These are phyloP conservation scores for Halocafeteria seosinensis DNA, from an alignment of 108 stramenopile species.

Conservation along the genomic window DNA sequence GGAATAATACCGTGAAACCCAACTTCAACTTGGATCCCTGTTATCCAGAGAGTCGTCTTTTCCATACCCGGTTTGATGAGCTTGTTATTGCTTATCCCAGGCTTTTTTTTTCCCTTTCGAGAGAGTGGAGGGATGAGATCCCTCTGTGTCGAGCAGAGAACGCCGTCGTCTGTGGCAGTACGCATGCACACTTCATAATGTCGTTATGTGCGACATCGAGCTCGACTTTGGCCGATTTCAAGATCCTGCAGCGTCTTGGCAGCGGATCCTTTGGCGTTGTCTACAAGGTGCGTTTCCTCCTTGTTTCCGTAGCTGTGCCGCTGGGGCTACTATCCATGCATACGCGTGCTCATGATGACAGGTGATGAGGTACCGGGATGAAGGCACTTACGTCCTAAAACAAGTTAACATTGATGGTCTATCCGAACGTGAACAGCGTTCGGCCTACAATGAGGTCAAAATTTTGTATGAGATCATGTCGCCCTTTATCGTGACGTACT, in stretches of 20 bases:
- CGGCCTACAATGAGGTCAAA: slow-evolving; percentile 25
- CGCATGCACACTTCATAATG: too few species aligned
- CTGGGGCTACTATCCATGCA: background rate
- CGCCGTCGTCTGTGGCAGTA: too few species aligned
- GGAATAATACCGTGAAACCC: too few species aligned
- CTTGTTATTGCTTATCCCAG: too few species aligned
- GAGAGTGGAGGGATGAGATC: too few species aligned
- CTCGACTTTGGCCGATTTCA: background rate
- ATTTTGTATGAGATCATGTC: slow-evolving; percentile 21
- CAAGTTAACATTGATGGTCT: background rate
- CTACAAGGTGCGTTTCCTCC: background rate
- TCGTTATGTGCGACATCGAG: too few species aligned
- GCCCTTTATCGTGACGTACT: slow-evolving; percentile 40
- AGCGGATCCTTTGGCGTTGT: background rate
- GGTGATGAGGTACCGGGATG: background rate
- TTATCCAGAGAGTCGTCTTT: too few species aligned
- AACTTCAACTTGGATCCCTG: too few species aligned
- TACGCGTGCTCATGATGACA: background rate
- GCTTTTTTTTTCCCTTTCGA: too few species aligned
- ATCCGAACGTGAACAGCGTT: slow-evolving; percentile 2
- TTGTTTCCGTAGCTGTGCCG: background rate
- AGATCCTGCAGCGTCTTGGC: background rate
- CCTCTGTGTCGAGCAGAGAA: too few species aligned
- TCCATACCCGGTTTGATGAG: too few species aligned
- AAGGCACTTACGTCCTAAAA: background rate